A percentile compares a stretch with the other conserved stretches of the same genome.
These are phyloP conservation scores for Tagetes patula DNA, from an alignment of 129 eudicot genomes.

Conservation along the genomic window DNA sequence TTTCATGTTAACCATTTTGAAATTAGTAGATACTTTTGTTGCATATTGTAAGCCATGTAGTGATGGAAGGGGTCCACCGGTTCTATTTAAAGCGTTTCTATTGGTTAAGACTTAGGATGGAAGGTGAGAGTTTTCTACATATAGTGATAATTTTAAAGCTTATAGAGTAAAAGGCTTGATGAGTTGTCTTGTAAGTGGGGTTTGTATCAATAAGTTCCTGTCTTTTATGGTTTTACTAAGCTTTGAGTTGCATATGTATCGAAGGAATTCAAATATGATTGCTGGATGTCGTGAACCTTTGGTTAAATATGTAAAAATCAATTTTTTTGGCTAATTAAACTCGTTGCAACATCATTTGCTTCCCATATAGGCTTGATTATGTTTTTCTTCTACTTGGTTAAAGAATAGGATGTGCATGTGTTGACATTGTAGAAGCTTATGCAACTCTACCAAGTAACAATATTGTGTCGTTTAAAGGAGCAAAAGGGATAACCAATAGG, in stretches of 20 bases:
- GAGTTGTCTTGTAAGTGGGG: neutral
- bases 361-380: neutral
- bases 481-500: constrained; percentile 13
- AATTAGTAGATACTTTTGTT: neutral
- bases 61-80: constrained; percentile 7
- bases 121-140: neutral
- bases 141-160: neutral
- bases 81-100: neutral
- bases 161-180: neutral
- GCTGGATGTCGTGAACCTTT: neutral
- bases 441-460: neutral
- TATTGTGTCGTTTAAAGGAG: constrained; percentile 20
- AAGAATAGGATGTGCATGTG: constrained; percentile 1
- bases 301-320: neutral
- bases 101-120: constrained; percentile 1
- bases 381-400: neutral
- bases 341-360: neutral
- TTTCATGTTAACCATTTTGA: neutral
- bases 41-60: constrained; percentile 16
- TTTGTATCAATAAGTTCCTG: neutral
- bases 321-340: neutral
- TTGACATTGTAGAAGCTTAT: constrained; percentile 2
- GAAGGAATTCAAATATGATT: neutral
- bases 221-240: neutral
- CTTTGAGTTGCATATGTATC: neutral